Evolutionary conservation across 306 rosid genomes (phyloP), one percentile per base, ranked within the genome.

Genomic region (Cyclanthera cordifolia): DNA sequence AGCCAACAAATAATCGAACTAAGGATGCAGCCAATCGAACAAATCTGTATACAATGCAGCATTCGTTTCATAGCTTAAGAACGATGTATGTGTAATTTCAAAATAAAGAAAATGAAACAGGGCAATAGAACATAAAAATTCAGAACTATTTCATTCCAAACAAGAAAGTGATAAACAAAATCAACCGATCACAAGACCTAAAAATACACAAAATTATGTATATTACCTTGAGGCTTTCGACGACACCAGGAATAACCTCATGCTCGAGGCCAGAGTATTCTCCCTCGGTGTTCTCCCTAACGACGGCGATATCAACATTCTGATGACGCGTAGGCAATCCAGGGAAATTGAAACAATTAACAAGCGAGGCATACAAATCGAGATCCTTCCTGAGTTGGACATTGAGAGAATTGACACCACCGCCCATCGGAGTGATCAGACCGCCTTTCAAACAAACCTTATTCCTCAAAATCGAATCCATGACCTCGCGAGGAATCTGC

Each of bases 251-350:
- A 76, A 89, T 87, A 49, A 92, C 98, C 85, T 92, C 96, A 73
- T 92, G 98, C 70, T 92, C 98, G 50, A 92, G 88, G 1, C 98
- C 98, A 0, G 96, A n/a, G 72, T 92, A 92, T 78, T 92, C 98
- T 0, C 98, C 98, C 76, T 92, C 98, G 0, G 96, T 92, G 72
- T 92, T 92, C 84, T 92, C 98, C 70, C 96, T 81, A 53, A 92
- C 87, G 15, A 88, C 95, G 17, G 87, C 95, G 50, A 92, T 89
- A 54, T 92, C 95, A 4, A 92, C 98, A 71, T 87, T 87, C 14
- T 92, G 81, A 70, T 92, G 96, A 48, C 90, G 82, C 46, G 98
- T 92, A 20, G 82, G 80, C 14, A 89, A 74, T 2, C 98, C 94
- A 0, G 88, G 90, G 15, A 87, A 67, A 69, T 82, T 85, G 80